Conservation (phyloP, 2,329 filamentous ascomycete species). For the Neonectria neomacrospora region DNA sequence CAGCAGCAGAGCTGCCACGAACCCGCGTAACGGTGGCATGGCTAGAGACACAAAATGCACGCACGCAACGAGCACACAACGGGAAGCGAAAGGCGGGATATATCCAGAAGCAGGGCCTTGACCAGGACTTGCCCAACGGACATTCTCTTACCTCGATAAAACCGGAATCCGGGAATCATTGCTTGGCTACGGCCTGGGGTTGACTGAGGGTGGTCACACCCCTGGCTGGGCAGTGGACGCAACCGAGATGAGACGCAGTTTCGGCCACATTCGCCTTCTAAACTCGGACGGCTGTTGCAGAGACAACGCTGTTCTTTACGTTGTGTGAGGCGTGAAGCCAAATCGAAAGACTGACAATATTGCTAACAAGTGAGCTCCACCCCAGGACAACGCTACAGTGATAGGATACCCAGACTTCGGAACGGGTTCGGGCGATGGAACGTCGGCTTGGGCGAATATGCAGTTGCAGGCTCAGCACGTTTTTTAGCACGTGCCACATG, state of each 20-base stretch:
- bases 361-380: background rate
- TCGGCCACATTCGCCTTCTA: constrained; percentile 21
- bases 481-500: background rate
- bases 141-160: constrained; percentile 15
- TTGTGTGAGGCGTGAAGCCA: background rate
- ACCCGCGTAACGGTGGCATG: constrained; percentile 26
- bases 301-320: background rate
- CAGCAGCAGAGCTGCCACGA: constrained; percentile 38
- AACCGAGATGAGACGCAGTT: constrained; percentile 37
- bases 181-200: constrained; percentile 8
- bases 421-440: constrained; percentile 3
- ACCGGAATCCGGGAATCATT: constrained; percentile 34
- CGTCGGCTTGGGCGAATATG: background rate
- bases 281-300: background rate
- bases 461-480: constrained; percentile 2
- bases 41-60: background rate
- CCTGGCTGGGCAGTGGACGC: constrained; percentile 23
- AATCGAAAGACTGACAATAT: background rate
- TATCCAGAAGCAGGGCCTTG: constrained; percentile 14
- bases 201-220: constrained; percentile 5
- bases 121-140: constrained; percentile 16
- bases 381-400: background rate
- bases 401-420: background rate
- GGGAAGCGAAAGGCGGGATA: background rate
- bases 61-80: no score